Conservation (phyloP, 208 protist species). For the Trypanosoma rangeli region DNA sequence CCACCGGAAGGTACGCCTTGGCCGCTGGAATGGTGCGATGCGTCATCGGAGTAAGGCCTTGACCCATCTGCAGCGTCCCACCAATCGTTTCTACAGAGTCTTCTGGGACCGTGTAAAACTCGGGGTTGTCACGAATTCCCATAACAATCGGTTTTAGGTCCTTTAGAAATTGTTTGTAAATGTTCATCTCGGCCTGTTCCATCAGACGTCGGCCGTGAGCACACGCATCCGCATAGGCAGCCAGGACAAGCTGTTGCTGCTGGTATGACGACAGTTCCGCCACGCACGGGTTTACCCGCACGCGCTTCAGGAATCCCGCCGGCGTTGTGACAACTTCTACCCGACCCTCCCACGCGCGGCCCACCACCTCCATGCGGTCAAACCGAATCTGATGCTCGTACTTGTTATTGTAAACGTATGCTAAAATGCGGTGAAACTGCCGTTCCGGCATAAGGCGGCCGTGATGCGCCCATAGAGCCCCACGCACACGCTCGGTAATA, state of each 20-base stretch:
- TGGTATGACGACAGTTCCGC: slow-evolving; percentile 64
- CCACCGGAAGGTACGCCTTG: slow-evolving; percentile 63
- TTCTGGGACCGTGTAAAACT: slow-evolving; percentile 90
- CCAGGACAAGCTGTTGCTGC: slow-evolving; percentile 75
- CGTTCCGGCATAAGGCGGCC: slow-evolving; percentile 89
- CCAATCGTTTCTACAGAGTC: slow-evolving; percentile 68
- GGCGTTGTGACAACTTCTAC: slow-evolving; percentile 92
- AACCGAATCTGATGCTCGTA: slow-evolving; percentile 93
- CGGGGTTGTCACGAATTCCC: slow-evolving; percentile 91
- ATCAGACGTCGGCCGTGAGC: slow-evolving; percentile 71
- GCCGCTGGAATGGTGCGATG: slow-evolving; percentile 87
- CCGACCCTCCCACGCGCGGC: slow-evolving; percentile 65
- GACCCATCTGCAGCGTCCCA: slow-evolving; percentile 48
- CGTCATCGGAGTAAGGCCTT: slow-evolving; percentile 7
- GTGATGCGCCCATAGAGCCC: slow-evolving; percentile 91
- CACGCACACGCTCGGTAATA: slow-evolving; percentile 87
- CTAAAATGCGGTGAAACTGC: slow-evolving; percentile 90
- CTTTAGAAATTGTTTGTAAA: slow-evolving; percentile 90
- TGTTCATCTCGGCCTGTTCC: slow-evolving; percentile 83
- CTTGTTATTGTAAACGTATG: slow-evolving; percentile 94
- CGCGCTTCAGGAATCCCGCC: slow-evolving; percentile 77
- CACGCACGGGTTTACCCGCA: slow-evolving; percentile 79
- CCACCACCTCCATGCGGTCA: slow-evolving; percentile 88
- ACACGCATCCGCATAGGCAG: slow-evolving; percentile 84
- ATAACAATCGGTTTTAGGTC: slow-evolving; percentile 89